phyloP scores from a whole-genome alignment of 495 filamentous ascomycete genomes.

The Apodospora peruviana region DNA sequence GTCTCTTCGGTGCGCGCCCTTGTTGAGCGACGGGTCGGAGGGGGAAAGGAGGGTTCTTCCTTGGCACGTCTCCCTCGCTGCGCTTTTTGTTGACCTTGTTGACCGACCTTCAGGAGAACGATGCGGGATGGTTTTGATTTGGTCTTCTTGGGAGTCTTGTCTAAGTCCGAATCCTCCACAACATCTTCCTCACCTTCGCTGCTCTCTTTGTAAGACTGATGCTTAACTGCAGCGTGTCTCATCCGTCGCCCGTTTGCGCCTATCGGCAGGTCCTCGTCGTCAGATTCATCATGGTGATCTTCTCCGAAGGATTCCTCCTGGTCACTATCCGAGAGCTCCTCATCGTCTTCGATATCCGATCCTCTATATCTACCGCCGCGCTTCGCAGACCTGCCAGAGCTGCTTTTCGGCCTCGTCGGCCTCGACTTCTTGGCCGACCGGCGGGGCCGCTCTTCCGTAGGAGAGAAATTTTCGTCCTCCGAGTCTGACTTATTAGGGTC shows the following conservation, averaged over 20 bases:
- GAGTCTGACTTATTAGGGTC: slow-evolving; percentile 82
- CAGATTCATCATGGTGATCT: slow-evolving; percentile 43
- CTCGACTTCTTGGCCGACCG: slow-evolving; percentile 36
- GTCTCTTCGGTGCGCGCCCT: slow-evolving; percentile 43
- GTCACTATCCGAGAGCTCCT: slow-evolving; percentile 50
- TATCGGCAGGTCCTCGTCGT: slow-evolving; percentile 55
- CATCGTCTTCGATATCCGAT: slow-evolving; percentile 66
- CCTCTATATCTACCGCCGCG: slow-evolving; percentile 46
- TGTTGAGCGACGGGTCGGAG: slow-evolving; percentile 35
- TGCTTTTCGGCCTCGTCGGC: slow-evolving; percentile 25
- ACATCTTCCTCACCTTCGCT: slow-evolving; percentile 34
- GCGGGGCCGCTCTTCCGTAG: slow-evolving; percentile 38
- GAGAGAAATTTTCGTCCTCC: slow-evolving; percentile 73
- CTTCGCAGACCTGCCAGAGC: slow-evolving; percentile 35
- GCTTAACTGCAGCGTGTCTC: slow-evolving; percentile 53
- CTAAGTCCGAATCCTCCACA: slow-evolving; percentile 26
- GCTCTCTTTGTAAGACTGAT: slow-evolving; percentile 42
- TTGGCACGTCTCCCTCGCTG: slow-evolving; percentile 17
- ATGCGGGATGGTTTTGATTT: slow-evolving; percentile 21
- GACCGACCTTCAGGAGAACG: slow-evolving; percentile 21
- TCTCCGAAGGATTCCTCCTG: slow-evolving; percentile 52
- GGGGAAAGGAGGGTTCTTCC: slow-evolving; percentile 10
- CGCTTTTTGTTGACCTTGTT: too few relatives aligned
- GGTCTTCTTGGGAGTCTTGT: slow-evolving; percentile 16
- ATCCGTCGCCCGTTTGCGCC: slow-evolving; percentile 66